These are phyloP conservation scores for Omphalea diandra DNA, from an alignment of 441 rosid species.

Conservation along the genomic window DNA sequence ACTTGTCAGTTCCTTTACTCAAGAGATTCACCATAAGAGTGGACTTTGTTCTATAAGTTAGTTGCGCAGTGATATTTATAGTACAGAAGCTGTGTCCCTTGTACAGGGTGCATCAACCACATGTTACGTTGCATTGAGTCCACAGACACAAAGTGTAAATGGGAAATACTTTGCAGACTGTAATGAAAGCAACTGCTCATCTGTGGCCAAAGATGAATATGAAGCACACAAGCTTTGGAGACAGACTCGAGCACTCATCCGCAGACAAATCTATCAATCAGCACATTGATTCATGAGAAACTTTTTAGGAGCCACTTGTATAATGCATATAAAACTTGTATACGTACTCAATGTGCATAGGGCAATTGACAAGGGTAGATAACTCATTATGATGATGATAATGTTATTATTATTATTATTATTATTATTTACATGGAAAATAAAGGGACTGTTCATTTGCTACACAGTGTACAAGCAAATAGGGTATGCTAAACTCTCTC, in stretches of 20 bases:
- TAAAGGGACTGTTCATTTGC: not conserved
- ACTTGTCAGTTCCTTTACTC: conserved; percentile 8
- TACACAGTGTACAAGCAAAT: not conserved
- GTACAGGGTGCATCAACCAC: conserved; percentile 92
- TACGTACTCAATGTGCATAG: too few relatives aligned
- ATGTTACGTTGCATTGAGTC: conserved; percentile 78
- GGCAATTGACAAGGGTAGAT: not conserved
- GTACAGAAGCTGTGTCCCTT: not conserved
- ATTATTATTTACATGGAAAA: not conserved
- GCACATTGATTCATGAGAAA: not conserved
- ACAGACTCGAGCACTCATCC: conserved; percentile 52
- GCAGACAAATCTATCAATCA: conserved; percentile 40
- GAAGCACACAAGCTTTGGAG: conserved; percentile 63
- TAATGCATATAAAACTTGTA: not conserved
- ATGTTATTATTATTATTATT: too few relatives aligned
- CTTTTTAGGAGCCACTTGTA: conserved; percentile 12
- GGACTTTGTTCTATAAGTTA: too few relatives aligned
- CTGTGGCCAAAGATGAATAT: conserved; percentile 63
- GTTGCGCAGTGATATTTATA: not conserved
- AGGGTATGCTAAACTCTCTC: too few relatives aligned
- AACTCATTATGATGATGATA: too few relatives aligned
- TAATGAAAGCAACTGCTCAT: conserved; percentile 64
- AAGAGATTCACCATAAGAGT: conserved; percentile 16
- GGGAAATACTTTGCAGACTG: conserved; percentile 92
- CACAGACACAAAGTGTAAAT: conserved; percentile 46